Percentiles rank a stretch among this genome's conserved stretches.
phyloP scores from a whole-genome alignment of 2,329 filamentous ascomycete genomes.

The Elsinoe necatrix region DNA sequence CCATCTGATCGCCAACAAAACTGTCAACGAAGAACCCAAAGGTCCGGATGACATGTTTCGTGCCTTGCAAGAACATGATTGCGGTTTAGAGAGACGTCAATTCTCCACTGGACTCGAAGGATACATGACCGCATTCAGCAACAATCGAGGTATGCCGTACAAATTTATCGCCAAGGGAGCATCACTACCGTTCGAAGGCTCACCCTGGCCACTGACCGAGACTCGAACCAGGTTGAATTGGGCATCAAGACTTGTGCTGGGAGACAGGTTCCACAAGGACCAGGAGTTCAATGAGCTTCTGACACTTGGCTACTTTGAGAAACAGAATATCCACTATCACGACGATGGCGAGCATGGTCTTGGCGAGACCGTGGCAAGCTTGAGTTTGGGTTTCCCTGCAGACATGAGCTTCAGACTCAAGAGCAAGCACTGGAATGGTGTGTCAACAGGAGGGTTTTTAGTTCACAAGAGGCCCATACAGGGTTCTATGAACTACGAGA shows the following conservation, averaged over 20 bases:
- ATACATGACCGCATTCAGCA: slow-evolving; percentile 29
- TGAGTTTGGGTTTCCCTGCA: slow-evolving; percentile 51
- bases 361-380: slow-evolving; percentile 53
- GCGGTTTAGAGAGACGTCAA: slow-evolving; percentile 29
- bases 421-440: slow-evolving; percentile 37
- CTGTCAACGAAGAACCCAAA: slow-evolving; percentile 41
- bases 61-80: slow-evolving; percentile 34
- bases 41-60: slow-evolving; percentile 57
- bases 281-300: slow-evolving; percentile 56
- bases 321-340: slow-evolving; percentile 54
- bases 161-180: slow-evolving; percentile 54
- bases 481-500: slow-evolving; percentile 28
- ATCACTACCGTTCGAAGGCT: slow-evolving; percentile 42
- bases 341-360: slow-evolving; percentile 58
- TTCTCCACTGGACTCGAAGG: slow-evolving; percentile 20
- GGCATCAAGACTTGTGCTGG: slow-evolving; percentile 42
- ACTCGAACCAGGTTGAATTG: slow-evolving; percentile 48
- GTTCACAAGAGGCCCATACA: slow-evolving; percentile 22
- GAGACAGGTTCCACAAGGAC: slow-evolving; percentile 19
- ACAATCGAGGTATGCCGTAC: slow-evolving; percentile 50
- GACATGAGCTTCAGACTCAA: slow-evolving; percentile 54
- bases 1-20: slow-evolving; percentile 50
- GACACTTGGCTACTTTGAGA: slow-evolving; percentile 54
- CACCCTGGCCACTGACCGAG: slow-evolving; percentile 40
- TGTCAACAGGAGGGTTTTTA: slow-evolving; percentile 17